phyloP scores from a whole-genome alignment of 805 yeast species.

The Kodamaea neixiangensis region DNA sequence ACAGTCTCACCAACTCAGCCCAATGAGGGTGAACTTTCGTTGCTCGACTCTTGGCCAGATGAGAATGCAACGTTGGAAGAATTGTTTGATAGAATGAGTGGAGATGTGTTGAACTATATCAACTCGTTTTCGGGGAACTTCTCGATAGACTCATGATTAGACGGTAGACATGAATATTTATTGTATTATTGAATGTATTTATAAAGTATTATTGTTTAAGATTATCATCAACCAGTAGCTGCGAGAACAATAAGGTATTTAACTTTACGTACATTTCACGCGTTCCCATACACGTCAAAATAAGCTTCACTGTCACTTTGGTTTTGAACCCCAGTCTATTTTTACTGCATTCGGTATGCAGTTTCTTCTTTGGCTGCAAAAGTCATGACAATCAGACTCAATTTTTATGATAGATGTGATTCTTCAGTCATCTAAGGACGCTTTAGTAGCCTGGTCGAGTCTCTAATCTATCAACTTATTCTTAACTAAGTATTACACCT shows the following conservation, averaged over 20 bases:
- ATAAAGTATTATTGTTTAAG: no score
- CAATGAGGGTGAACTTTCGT: neutral
- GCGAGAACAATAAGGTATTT: no score
- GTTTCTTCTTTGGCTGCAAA: neutral
- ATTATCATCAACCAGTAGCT: no score
- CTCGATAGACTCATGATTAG: neutral
- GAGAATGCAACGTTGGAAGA: conserved; percentile 2
- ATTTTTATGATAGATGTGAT: no score
- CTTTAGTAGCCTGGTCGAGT: no score
- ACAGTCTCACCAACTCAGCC: neutral
- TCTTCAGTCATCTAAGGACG: no score
- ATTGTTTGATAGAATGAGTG: conserved; percentile 4
- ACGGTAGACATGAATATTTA: no score
- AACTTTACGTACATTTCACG: no score
- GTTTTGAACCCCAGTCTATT: neutral
- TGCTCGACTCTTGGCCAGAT: conserved; percentile 16
- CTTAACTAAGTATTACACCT: neutral
- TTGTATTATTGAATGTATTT: no score
- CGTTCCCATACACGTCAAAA: no score
- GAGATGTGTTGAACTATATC: neutral
- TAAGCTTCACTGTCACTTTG: no score
- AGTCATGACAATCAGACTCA: neutral
- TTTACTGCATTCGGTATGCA: neutral
- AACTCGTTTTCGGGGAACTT: neutral
- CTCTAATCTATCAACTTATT: no score